Evolutionary conservation across 108 stramenopile genomes (phyloP), one percentile per base, ranked within the genome.

Genomic region (Hondaea fermentalgiana): DNA sequence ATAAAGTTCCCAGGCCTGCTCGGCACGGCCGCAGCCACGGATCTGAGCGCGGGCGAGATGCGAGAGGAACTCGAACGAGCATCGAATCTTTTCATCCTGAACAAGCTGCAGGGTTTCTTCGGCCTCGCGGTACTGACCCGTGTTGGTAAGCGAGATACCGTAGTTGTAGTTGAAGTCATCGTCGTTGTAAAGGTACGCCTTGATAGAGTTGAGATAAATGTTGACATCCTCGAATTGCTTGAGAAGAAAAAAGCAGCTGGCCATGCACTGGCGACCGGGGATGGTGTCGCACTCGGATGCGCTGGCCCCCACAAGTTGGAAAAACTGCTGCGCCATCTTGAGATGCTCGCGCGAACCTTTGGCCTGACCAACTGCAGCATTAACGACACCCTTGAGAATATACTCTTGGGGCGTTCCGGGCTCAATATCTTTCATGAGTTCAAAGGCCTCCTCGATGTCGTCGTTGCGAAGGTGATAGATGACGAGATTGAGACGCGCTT

Each of bases 151-250:
- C 19, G 93, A 91, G 44, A 97, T 93, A 4, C 96, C 96, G 60
- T 95, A 93, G 89, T 97, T 97, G 95, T 95, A 97, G 89, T 96
- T 96, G 94, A 97, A 96, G 87, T 92, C 93, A 90, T 96, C 96
- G 89, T 96, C 95, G 72, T 93, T 92, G 90, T 93, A 95, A 90
- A 95, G 90, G 91, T 95, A 95, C 5, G 93, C 72, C 90, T 95
- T 93, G 72, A 96, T 92, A 47, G 93, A 93, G 91, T 94, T 94
- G 4, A 95, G 87, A 92, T 95, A 95, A 21, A 95, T 94, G 93
- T 95, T 95, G 59, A 95, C 95, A 72, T 95, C 94, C 91, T 95
- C 94, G 87, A 95, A 95, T 72, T 96, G 89, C 88, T 93, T 92
- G 72, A 94, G 92, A 47, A 97, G 87, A 92, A 94, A 96, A 89